Evolutionary conservation across 108 stramenopile species (phyloP), one percentile per base, ranked within the genome.

Genomic region (Schizochytrium sp.): DNA sequence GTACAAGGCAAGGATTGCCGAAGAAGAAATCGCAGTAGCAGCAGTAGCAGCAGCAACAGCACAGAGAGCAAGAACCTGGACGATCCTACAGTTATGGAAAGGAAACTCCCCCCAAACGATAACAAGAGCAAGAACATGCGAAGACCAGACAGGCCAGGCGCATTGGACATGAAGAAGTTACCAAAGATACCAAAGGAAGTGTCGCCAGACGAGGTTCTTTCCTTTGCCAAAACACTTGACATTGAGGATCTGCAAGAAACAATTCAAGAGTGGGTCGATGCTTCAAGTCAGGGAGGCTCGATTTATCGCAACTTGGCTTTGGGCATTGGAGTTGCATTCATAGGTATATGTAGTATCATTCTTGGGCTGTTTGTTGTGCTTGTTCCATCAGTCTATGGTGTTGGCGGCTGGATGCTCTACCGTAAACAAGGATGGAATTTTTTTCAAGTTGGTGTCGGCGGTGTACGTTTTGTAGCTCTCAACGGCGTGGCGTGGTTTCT

Each of bases 401-500:
- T 83, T 38, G 76, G 76, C 10, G 76, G 76, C 5, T 83, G 76
- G 76, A 55, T 83, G 53, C 76, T 83, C 50, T 83, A 83, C 28
- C 76, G 76, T 53, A 83, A 83, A 47, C 49, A 83, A 53, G 76
- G 76, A 5, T 83, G 76, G 76, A 7, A 40, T 0, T 83, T 83
- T 28, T 49, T 83, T 38, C 76, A 83, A 53, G 50, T 55, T n/a
- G 76, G 76, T 53, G 76, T 83, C 47, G 76, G 76, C 8, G 76
- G 76, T 5, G 47, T 53, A 28, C 47, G 76, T 8, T 83, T 83
- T 53, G 53, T 83, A 7, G 76, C 76, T n/a, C 76, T 83, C 50
- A 83, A 83, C 28, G 76, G 76, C 13, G 76, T 83, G n/a, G 76
- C 76, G 15, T 83, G 76, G 76, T 38, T 55, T n/a, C 76, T 83